Percentiles rank a stretch among this genome's conserved stretches.
Conservation (phyloP, 2,329 filamentous ascomycete genomes). For the Talaromyces sp. region DNA sequence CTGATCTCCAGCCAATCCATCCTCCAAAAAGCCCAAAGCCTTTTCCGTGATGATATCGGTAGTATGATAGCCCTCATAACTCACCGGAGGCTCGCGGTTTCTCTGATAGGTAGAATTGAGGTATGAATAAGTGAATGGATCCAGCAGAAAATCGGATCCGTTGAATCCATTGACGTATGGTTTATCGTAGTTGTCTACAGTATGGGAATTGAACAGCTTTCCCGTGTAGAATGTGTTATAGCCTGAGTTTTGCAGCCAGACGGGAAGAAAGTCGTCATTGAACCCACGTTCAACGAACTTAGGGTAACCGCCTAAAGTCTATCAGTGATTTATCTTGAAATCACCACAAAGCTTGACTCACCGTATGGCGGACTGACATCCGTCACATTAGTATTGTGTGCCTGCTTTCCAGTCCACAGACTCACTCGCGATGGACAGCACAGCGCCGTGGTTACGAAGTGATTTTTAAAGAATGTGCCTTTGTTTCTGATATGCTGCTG, state of each 20-base stretch:
- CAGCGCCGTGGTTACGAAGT: conserved; percentile 64
- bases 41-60: conserved; percentile 61
- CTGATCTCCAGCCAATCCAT: conserved; percentile 52
- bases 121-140: conserved; percentile 61
- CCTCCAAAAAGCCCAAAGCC: conserved; percentile 59
- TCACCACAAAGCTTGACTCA: conserved; percentile 24
- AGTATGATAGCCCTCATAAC: conserved; percentile 54
- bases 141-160: conserved; percentile 41
- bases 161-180: conserved; percentile 38
- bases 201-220: conserved; percentile 56
- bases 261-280: conserved; percentile 50
- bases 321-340: background rate
- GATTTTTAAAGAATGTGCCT: conserved; percentile 59
- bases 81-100: conserved; percentile 56
- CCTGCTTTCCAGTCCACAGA: conserved; percentile 62
- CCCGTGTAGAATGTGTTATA: conserved; percentile 56
- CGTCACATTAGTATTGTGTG: conserved; percentile 70
- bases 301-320: conserved; percentile 40
- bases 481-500: conserved; percentile 55
- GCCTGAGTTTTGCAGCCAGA: conserved; percentile 52
- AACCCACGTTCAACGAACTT: conserved; percentile 52
- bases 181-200: conserved; percentile 47
- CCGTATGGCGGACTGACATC: conserved; percentile 54
- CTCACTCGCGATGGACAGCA: conserved; percentile 67
- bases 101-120: conserved; percentile 63